Evolutionary conservation across 2,329 filamentous ascomycete genomes (phyloP).

Genomic region (Scolecobasidium constrictum): DNA sequence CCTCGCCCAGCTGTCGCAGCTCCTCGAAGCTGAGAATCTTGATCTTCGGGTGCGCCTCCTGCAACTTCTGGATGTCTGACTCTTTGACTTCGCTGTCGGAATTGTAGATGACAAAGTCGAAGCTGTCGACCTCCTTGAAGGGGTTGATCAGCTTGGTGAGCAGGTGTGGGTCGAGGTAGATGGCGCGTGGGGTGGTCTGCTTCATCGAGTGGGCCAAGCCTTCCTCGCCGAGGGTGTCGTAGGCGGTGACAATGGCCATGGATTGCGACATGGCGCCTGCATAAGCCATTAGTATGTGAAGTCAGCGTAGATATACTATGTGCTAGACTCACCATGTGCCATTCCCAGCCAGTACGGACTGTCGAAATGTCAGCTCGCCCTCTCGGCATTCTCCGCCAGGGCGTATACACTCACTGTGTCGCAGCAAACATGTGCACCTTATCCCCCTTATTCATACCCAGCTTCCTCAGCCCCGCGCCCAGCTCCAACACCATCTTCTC

Average conservation of each 20-base stretch:
- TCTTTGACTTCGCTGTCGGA: conserved; percentile 40
- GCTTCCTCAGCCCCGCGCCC: conserved; percentile 61
- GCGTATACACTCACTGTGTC: conserved; percentile 44
- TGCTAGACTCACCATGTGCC: conserved; percentile 49
- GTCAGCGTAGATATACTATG: too few relatives aligned
- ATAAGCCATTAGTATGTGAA: conserved; percentile 6
- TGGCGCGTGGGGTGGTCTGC: conserved; percentile 69
- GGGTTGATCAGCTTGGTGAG: conserved; percentile 42
- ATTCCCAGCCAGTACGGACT: conserved; percentile 76
- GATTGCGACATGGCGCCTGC: conserved; percentile 65
- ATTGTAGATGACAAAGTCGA: conserved; percentile 50
- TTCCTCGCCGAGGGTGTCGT: conserved; percentile 79
- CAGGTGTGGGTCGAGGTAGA: conserved; percentile 79
- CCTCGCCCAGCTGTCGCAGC: conserved; percentile 43
- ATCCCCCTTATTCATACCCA: conserved; percentile 58
- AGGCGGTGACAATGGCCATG: conserved; percentile 85
- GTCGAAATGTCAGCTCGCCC: conserved; percentile 9
- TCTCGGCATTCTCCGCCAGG: conserved; percentile 2
- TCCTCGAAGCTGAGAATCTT: conserved; percentile 46
- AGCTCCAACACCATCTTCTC: conserved; percentile 57
- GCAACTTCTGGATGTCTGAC: conserved; percentile 43
- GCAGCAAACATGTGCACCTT: conserved; percentile 73
- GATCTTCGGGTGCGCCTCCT: conserved; percentile 40
- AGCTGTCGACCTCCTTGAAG: conserved; percentile 43
- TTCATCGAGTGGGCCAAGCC: conserved; percentile 78